Evolutionary conservation across 352 stramenopile genomes (phyloP).

Genomic region (Albugo laibachii): DNA sequence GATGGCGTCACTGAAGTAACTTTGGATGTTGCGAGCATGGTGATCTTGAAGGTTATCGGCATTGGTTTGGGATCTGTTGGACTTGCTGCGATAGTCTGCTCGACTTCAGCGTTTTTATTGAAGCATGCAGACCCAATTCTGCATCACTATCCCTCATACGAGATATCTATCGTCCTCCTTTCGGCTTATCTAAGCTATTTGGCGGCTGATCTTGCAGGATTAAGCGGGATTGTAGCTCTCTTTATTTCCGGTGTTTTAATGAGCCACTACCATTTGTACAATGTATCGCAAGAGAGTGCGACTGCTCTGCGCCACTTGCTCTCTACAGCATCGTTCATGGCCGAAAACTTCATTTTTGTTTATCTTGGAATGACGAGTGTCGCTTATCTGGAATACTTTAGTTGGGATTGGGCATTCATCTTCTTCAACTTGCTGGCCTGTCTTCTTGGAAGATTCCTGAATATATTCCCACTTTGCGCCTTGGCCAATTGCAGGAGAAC

Average conservation of each 20-base stretch:
- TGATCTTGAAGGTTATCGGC: slow-evolving; percentile 62
- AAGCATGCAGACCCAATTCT: slow-evolving; percentile 53
- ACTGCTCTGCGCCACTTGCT: slow-evolving; percentile 58
- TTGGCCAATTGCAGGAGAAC: slow-evolving; percentile 44
- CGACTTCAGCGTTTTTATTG: slow-evolving; percentile 58
- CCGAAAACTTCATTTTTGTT: slow-evolving; percentile 79
- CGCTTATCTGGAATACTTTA: slow-evolving; percentile 55
- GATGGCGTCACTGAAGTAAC: slow-evolving; percentile 41
- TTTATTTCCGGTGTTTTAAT: slow-evolving; percentile 86
- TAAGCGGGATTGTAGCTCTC: slow-evolving; percentile 86
- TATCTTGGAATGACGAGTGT: slow-evolving; percentile 75
- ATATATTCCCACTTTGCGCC: slow-evolving; percentile 60
- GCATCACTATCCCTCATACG: slow-evolving; percentile 62
- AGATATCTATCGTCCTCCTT: slow-evolving; percentile 73
- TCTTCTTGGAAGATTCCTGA: slow-evolving; percentile 41
- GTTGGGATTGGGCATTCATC: slow-evolving; percentile 74
- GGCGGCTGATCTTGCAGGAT: slow-evolving; percentile 39
- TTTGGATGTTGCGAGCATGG: slow-evolving; percentile 44
- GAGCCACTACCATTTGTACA: slow-evolving; percentile 76
- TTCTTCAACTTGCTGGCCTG: slow-evolving; percentile 42
- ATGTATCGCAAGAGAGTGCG: slow-evolving; percentile 55
- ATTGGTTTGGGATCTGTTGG: slow-evolving; percentile 67
- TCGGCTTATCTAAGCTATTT: slow-evolving; percentile 73
- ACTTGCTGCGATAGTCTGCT: slow-evolving; percentile 48
- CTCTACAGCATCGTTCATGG: slow-evolving; percentile 58